Conservation (phyloP, 2,329 filamentous ascomycete genomes). For the Acarospora socialis region DNA sequence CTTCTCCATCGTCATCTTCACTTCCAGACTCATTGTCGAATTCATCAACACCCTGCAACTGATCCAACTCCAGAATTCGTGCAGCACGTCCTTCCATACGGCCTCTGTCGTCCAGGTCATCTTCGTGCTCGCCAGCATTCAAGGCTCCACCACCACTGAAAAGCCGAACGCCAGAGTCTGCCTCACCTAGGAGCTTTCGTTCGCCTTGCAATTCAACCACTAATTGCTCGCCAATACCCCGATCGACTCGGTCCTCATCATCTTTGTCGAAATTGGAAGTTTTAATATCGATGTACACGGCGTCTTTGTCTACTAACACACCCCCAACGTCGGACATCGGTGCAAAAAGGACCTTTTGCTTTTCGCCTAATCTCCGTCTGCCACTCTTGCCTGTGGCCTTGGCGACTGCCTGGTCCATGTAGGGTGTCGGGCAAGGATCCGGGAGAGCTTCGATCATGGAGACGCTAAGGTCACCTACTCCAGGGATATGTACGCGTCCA, state of each 20-base stretch:
- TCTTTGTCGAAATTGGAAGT: conserved; percentile 57
- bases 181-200: conserved; percentile 66
- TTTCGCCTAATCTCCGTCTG: conserved; percentile 73
- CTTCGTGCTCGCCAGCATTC: conserved; percentile 36
- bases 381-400: conserved; percentile 73
- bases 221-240: conserved; percentile 89
- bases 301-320: conserved; percentile 90
- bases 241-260: conserved; percentile 48
- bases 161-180: conserved; percentile 66
- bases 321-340: conserved; percentile 98
- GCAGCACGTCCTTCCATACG: conserved; percentile 39
- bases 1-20: conserved; percentile 31
- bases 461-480: conserved; percentile 77
- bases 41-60: conserved; percentile 33
- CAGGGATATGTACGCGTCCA: conserved; percentile 81
- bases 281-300: conserved; percentile 73
- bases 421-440: conserved; percentile 89
- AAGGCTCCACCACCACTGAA: conserved; percentile 67
- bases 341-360: conserved; percentile 90
- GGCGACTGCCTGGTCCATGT: conserved; percentile 72
- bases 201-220: conserved; percentile 81
- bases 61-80: conserved; percentile 39
- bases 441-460: conserved; percentile 73
- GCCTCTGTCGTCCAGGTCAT: conserved; percentile 43
- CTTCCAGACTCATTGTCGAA: conserved; percentile 38